Conservation (phyloP, 148 eudicot genomes). For the Simmondsia chinensis region DNA sequence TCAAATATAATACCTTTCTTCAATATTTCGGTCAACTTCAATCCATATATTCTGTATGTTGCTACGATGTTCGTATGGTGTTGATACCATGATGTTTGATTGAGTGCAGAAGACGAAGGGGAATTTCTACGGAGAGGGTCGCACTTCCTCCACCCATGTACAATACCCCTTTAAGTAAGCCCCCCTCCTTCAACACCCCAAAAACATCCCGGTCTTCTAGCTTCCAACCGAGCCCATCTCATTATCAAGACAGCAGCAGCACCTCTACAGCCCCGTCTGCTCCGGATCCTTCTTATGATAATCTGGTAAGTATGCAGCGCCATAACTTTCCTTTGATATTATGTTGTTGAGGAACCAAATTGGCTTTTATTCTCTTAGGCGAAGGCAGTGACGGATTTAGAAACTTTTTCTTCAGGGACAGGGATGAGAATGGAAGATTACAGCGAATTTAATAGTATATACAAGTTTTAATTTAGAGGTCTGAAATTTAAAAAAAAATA, state of each 20-base stretch:
- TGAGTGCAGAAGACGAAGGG: constrained; percentile 44
- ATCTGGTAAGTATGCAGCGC: constrained; percentile 37
- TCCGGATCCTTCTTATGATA: constrained; percentile 38
- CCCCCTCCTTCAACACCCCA: constrained; percentile 28
- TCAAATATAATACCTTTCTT: too few relatives aligned
- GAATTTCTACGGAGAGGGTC: constrained; percentile 47
- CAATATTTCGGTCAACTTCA: too few relatives aligned
- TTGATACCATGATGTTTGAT: not conserved
- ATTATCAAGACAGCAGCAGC: constrained; percentile 22
- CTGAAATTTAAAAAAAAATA: too few relatives aligned
- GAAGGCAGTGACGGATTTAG: not conserved
- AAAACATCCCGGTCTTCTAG: constrained; percentile 36
- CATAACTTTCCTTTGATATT: too few relatives aligned
- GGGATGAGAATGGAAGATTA: too few relatives aligned
- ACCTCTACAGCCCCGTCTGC: constrained; percentile 25
- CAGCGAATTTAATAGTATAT: too few relatives aligned
- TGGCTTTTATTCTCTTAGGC: not conserved
- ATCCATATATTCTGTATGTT: too few relatives aligned
- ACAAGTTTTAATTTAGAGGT: too few relatives aligned
- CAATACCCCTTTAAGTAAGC: constrained; percentile 22
- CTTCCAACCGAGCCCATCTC: constrained; percentile 34
- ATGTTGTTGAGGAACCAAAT: too few relatives aligned
- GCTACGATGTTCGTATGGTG: too few relatives aligned
- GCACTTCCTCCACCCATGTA: constrained; percentile 74
- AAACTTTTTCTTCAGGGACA: not conserved